phyloP scores from a whole-genome alignment of 768 basidiomycete species.

The Tremella fuciformis region DNA sequence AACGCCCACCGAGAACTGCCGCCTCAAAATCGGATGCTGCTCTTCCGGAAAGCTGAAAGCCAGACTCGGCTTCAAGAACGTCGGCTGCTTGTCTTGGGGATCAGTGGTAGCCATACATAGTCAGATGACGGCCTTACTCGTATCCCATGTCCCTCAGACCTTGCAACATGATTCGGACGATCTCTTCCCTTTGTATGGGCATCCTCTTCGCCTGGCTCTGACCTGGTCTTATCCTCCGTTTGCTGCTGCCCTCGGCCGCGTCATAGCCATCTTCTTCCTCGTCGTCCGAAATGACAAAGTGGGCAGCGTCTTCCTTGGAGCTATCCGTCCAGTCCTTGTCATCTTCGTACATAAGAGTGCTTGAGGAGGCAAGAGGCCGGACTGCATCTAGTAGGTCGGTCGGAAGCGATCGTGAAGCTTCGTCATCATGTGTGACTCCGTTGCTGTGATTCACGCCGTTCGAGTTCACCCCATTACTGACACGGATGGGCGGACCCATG shows the following conservation, averaged over 20 bases:
- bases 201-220: conserved; percentile 27
- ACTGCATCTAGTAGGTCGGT: conserved; percentile 15
- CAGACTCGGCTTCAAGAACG: conserved; percentile 87
- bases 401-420: too few species aligned
- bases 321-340: conserved; percentile 30
- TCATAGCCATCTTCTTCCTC: conserved; percentile 15
- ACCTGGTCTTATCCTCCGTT: conserved; percentile 1
- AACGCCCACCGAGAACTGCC: conserved; percentile 73
- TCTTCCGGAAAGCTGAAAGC: conserved; percentile 75
- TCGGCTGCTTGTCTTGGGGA: conserved; percentile 73
- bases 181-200: conserved; percentile 77
- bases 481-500: conserved; percentile 6
- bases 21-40: conserved; percentile 76
- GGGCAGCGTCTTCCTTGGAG: conserved; percentile 10
- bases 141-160: conserved; percentile 82
- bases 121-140: conserved; percentile 61
- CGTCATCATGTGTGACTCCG: too few species aligned
- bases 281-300: conserved; percentile 13
- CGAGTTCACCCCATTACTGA: conserved; percentile 5
- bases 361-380: conserved; percentile 21
- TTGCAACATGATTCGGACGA: conserved; percentile 82
- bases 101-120: conserved; percentile 66
- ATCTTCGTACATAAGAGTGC: conserved; percentile 44
- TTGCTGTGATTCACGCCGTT: background rate
- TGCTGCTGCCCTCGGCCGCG: conserved; percentile 7